A percentile compares a stretch with the other conserved stretches of the same genome.
phyloP scores from a whole-genome alignment of 345 rosid genomes.

The Pseudoturritis turrita region DNA sequence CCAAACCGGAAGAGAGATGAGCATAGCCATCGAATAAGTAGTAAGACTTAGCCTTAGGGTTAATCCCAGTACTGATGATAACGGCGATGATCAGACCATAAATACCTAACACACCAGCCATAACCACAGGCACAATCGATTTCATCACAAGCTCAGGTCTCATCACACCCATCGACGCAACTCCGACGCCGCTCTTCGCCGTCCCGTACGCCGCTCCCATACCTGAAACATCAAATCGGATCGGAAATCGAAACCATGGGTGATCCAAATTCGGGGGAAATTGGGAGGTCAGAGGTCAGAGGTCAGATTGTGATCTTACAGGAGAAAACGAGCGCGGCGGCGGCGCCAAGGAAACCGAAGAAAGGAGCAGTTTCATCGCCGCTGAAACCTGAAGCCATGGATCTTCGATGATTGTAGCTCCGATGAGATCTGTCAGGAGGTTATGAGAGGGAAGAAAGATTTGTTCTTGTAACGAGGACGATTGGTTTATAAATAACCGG shows the following conservation, averaged over 20 bases:
- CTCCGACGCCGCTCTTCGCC: constrained; percentile 73
- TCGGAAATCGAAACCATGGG: neutral
- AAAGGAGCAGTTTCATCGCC: constrained; percentile 84
- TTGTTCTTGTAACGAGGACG: too few species aligned
- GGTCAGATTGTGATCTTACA: constrained; percentile 31
- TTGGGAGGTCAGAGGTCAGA: neutral
- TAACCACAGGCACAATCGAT: constrained; percentile 77
- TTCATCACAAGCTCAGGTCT: constrained; percentile 81
- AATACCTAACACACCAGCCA: constrained; percentile 80
- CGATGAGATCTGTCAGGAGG: constrained; percentile 9
- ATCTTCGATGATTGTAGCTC: neutral
- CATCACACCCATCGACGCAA: constrained; percentile 84
- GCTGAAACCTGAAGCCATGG: constrained; percentile 57
- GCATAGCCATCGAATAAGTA: constrained; percentile 74
- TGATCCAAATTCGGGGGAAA: neutral
- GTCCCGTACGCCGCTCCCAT: constrained; percentile 87
- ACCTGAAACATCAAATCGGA: constrained; percentile 32
- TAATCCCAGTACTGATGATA: constrained; percentile 72
- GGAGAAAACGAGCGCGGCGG: constrained; percentile 78
- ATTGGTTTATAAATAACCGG: too few species aligned
- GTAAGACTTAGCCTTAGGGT: constrained; percentile 67
- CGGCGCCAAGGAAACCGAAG: constrained; percentile 84
- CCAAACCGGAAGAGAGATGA: constrained; percentile 54
- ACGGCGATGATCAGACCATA: constrained; percentile 74
- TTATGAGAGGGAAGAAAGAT: neutral